A percentile compares a stretch with the other conserved stretches of the same genome.
Evolutionary conservation across 441 rosid species (phyloP).

Genomic region (Euphorbia schlechtendalii): DNA sequence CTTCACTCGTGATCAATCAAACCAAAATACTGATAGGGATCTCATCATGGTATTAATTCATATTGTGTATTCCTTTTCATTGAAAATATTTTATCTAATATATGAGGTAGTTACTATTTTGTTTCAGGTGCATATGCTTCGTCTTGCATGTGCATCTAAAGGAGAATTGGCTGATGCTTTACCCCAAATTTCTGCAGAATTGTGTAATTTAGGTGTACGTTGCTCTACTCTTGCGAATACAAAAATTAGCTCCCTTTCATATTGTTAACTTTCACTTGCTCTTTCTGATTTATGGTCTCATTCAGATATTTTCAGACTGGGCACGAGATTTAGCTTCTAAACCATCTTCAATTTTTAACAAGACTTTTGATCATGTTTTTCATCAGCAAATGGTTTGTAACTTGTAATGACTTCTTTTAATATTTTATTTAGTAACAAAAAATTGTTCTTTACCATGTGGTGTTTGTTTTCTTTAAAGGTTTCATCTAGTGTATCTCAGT

Average conservation of each 20-base stretch:
- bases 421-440: constrained; percentile 11
- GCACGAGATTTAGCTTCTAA: constrained; percentile 64
- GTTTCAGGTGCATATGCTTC: constrained; percentile 81
- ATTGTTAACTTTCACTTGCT: constrained; percentile 16
- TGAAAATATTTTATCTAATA: too few species aligned
- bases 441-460: constrained; percentile 17
- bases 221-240: constrained; percentile 11
- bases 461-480: constrained; percentile 36
- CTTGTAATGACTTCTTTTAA: constrained; percentile 17
- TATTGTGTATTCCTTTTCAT: constrained; percentile 10
- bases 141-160: constrained; percentile 74
- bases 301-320: constrained; percentile 71
- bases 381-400: constrained; percentile 52
- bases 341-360: constrained; percentile 59
- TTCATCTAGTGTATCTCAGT: constrained; percentile 73
- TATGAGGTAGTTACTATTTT: constrained; percentile 9
- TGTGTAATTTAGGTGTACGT: constrained; percentile 78
- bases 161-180: constrained; percentile 61
- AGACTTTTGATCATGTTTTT: constrained; percentile 72
- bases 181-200: constrained; percentile 67
- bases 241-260: constrained; percentile 7
- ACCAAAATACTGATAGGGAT: constrained; percentile 59
- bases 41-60: constrained; percentile 53
- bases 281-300: constrained; percentile 22
- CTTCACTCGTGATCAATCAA: constrained; percentile 34